Evolutionary conservation across 2,329 filamentous ascomycete genomes (phyloP).

Genomic region (Stemphylium lycopersici): DNA sequence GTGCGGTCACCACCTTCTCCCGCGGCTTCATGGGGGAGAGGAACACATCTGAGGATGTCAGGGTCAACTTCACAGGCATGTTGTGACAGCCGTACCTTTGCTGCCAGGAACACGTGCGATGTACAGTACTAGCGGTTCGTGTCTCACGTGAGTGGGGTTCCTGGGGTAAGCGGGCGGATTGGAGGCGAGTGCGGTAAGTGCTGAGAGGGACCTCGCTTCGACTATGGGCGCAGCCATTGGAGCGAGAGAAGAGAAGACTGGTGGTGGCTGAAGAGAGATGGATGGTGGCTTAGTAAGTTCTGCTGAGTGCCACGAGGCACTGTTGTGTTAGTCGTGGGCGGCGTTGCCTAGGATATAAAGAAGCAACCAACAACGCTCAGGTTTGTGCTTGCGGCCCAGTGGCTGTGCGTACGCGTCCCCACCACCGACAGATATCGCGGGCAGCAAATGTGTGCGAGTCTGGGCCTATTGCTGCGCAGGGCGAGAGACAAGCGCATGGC

Average conservation of each 20-base stretch:
- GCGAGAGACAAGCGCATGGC: conserved; percentile 15
- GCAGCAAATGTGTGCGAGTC: conserved; percentile 19
- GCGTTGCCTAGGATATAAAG: conserved; percentile 27
- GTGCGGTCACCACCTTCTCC: conserved; percentile 83
- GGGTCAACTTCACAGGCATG: background rate
- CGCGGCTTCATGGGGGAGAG: conserved; percentile 89
- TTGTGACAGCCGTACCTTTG: conserved; percentile 65
- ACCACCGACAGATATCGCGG: conserved; percentile 14
- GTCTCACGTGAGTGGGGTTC: conserved; percentile 71
- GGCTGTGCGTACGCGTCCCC: conserved; percentile 39
- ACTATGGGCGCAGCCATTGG: conserved; percentile 53
- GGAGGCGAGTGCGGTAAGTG: conserved; percentile 78
- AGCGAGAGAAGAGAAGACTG: conserved; percentile 19
- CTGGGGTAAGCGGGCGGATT: conserved; percentile 87
- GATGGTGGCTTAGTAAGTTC: conserved; percentile 10
- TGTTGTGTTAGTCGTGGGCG: conserved; percentile 3
- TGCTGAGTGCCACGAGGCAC: conserved; percentile 9
- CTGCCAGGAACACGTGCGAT: conserved; percentile 93
- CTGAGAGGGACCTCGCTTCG: conserved; percentile 83
- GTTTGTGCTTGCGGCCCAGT: conserved; percentile 30
- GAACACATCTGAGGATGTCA: conserved; percentile 73
- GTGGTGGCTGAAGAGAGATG: conserved; percentile 12
- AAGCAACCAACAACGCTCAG: conserved; percentile 27
- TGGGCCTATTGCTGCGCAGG: conserved; percentile 17
- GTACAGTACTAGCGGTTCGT: conserved; percentile 81